These are phyloP conservation scores for Arachnomyces sp. DNA, from an alignment of 2,329 filamentous ascomycete species.

Conservation along the genomic window DNA sequence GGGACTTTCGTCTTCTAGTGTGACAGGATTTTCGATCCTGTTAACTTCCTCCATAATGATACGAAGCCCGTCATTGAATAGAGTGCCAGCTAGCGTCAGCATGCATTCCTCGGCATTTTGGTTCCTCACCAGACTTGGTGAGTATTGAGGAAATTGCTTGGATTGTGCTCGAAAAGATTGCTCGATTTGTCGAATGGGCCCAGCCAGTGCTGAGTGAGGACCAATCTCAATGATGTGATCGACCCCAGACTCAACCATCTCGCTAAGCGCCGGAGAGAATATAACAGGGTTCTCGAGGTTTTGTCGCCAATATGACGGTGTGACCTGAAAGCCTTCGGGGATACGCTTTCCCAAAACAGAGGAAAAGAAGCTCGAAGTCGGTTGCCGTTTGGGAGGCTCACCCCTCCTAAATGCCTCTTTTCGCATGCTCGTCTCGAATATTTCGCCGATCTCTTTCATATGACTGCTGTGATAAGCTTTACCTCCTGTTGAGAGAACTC, in stretches of 20 bases:
- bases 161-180: background rate
- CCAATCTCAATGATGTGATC: conserved; percentile 20
- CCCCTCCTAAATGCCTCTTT: conserved; percentile 3
- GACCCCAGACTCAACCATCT: background rate
- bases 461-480: background rate
- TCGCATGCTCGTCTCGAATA: conserved; percentile 20
- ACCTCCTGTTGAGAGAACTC: background rate
- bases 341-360: background rate
- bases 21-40: background rate
- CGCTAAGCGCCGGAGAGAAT: conserved; percentile 20
- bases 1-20: too few relatives aligned
- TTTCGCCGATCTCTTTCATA: conserved; percentile 1
- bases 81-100: conserved; percentile 2
- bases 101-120: conserved; percentile 4
- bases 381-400: conserved; percentile 21
- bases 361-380: too few relatives aligned
- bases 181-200: conserved; percentile 18
- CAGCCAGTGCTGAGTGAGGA: conserved; percentile 22
- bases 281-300: conserved; percentile 1
- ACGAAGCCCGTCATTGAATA: background rate
- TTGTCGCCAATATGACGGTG: background rate
- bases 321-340: background rate
- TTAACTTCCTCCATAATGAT: conserved; percentile 6
- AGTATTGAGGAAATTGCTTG: background rate
- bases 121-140: background rate